phyloP scores from a whole-genome alignment of 495 filamentous ascomycete genomes.

The Aspergillus taichungensis region DNA sequence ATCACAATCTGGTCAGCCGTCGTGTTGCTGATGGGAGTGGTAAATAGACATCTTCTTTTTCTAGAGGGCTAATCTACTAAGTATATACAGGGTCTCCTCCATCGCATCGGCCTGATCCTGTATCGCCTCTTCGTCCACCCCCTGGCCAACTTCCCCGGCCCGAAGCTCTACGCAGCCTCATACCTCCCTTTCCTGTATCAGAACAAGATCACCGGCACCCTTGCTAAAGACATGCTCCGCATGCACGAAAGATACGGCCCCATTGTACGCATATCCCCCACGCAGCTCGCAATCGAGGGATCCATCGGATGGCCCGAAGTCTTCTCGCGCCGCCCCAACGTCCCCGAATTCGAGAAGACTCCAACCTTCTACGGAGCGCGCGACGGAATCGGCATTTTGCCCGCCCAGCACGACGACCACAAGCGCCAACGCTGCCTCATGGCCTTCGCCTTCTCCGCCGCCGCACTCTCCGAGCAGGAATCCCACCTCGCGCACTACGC shows the following conservation, averaged over 20 bases:
- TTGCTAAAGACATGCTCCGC: not conserved
- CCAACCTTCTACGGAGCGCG: slow-evolving; percentile 2
- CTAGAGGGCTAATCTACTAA: not conserved
- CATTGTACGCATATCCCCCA: not conserved
- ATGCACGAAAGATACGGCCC: slow-evolving; percentile 31
- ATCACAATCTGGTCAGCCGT: not conserved
- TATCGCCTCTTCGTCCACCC: slow-evolving; percentile 41
- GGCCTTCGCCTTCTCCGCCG: slow-evolving; percentile 33
- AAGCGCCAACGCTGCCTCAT: slow-evolving; percentile 1
- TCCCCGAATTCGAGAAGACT: slow-evolving; percentile 14
- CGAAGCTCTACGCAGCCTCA: slow-evolving; percentile 15
- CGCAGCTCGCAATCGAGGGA: not conserved
- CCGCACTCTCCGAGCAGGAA: slow-evolving; percentile 35
- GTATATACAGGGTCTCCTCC: not conserved
- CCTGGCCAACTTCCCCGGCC: slow-evolving; percentile 34
- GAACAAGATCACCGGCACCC: not conserved
- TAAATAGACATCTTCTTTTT: not conserved
- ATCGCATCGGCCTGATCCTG: not conserved
- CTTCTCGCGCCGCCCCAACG: slow-evolving; percentile 12
- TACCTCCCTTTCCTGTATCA: not conserved
- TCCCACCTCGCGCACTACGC: slow-evolving; percentile 25
- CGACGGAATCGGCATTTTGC: slow-evolving; percentile 4
- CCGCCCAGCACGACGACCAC: slow-evolving; percentile 2
- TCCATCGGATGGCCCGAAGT: not conserved
- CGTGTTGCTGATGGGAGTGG: not conserved